These are phyloP conservation scores for Amauroascus verrucosus DNA, from an alignment of 2,329 filamentous ascomycete species.

Conservation along the genomic window DNA sequence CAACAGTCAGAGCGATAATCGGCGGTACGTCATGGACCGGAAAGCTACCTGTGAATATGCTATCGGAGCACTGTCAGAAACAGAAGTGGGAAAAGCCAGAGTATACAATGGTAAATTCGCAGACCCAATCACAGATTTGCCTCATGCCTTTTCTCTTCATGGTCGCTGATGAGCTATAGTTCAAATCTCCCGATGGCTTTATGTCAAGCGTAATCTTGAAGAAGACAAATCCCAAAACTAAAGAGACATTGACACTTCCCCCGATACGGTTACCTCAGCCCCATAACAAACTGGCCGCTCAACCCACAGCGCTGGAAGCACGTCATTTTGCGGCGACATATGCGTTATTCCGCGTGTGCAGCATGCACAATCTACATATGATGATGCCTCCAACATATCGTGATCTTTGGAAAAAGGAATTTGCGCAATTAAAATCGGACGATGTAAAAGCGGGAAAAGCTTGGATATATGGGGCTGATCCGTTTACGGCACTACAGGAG, in stretches of 20 bases:
- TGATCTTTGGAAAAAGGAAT: conserved; percentile 80
- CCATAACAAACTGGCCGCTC: conserved; percentile 64
- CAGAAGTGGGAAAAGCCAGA: conserved; percentile 92
- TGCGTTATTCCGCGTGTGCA: conserved; percentile 80
- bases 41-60: conserved; percentile 84
- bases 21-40: conserved; percentile 95
- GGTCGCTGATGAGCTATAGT: conserved; percentile 28
- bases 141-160: conserved; percentile 9
- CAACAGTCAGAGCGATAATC: conserved; percentile 64
- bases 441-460: conserved; percentile 66
- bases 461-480: conserved; percentile 94
- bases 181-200: conserved; percentile 61
- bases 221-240: conserved; percentile 66
- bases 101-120: conserved; percentile 60
- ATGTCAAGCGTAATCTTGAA: conserved; percentile 73
- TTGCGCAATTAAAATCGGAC: conserved; percentile 67
- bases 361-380: conserved; percentile 91
- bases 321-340: conserved; percentile 90
- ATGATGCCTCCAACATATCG: conserved; percentile 85
- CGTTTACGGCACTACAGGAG: conserved; percentile 71
- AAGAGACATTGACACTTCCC: conserved; percentile 62
- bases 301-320: conserved; percentile 76
- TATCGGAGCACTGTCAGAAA: conserved; percentile 91
- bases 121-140: background rate
- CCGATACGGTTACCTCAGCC: conserved; percentile 70